A percentile compares a stretch with the other conserved stretches of the same genome.
These are phyloP conservation scores for Nicotiana tabacum DNA, from an alignment of 257 asterid genomes.

Conservation along the genomic window DNA sequence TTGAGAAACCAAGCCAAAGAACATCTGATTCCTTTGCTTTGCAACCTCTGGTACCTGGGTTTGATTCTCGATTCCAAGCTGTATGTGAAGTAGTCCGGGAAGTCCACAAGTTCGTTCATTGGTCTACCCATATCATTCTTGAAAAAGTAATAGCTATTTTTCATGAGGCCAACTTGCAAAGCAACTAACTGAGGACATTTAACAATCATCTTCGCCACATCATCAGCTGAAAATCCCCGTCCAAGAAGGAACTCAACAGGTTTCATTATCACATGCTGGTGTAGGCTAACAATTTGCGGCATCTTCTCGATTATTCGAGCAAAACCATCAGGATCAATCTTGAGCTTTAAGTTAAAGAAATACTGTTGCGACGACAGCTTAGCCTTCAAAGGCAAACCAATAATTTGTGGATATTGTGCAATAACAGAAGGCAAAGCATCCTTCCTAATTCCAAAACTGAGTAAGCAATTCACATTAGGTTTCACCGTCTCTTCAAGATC, in stretches of 20 bases:
- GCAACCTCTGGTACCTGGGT: constrained; percentile 70
- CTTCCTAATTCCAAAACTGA: constrained; percentile 69
- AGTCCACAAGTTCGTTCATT: constrained; percentile 65
- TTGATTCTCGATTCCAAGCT: constrained; percentile 83
- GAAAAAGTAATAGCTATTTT: constrained; percentile 76
- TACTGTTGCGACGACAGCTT: constrained; percentile 80
- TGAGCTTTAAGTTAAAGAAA: constrained; percentile 81
- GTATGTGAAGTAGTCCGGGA: constrained; percentile 86
- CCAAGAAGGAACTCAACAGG: constrained; percentile 71
- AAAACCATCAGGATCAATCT: constrained; percentile 81
- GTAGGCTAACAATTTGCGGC: constrained; percentile 84
- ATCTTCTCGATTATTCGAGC: constrained; percentile 65
- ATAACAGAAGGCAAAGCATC: constrained; percentile 59
- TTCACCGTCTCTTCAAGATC: constrained; percentile 76
- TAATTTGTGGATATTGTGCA: constrained; percentile 82
- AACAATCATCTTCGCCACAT: constrained; percentile 72
- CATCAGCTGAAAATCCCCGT: constrained; percentile 45
- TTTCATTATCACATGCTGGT: constrained; percentile 77
- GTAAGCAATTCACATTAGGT: constrained; percentile 76
- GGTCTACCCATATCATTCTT: constrained; percentile 81
- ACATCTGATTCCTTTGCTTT: constrained; percentile 67
- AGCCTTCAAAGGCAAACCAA: constrained; percentile 89
- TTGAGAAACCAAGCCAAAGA: constrained; percentile 91
- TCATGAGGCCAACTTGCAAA: constrained; percentile 75
- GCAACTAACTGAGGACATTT: constrained; percentile 86